phyloP scores from a whole-genome alignment of 2,329 filamentous ascomycete genomes.

The Talaromyces marneffei region DNA sequence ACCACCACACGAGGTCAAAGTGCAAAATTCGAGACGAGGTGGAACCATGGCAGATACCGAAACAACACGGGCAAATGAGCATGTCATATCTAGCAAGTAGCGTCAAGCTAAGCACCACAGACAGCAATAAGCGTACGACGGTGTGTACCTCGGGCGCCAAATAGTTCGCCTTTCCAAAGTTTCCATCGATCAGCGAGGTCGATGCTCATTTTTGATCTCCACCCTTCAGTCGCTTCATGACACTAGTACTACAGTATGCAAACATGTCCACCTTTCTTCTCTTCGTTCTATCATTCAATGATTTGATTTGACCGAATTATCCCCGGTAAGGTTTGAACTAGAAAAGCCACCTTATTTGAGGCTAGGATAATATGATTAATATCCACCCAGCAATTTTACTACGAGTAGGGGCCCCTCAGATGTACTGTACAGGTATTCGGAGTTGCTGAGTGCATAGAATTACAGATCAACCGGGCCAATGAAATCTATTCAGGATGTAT shows the following conservation, averaged over 20 bases:
- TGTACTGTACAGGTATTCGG: too few relatives aligned
- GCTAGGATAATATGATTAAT: neutral
- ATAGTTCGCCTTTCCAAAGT: neutral
- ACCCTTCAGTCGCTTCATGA: neutral
- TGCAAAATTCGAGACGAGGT: neutral
- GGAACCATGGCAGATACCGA: neutral
- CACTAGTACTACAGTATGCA: too few relatives aligned
- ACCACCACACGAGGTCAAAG: neutral
- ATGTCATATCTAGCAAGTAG: neutral
- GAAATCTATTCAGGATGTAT: too few relatives aligned
- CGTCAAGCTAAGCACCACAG: neutral
- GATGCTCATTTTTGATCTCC: neutral
- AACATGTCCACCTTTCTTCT: neutral
- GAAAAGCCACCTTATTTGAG: neutral
- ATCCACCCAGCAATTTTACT: neutral
- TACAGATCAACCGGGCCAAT: too few relatives aligned
- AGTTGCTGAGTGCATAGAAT: neutral
- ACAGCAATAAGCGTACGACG: neutral
- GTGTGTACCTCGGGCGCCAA: neutral
- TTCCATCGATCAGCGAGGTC: neutral
- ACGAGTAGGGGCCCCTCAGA: neutral
- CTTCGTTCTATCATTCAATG: neutral
- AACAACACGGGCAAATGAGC: neutral
- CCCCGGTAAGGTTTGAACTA: neutral
- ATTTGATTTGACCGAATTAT: neutral